Base-by-base conservation (phyloP, 352 stramenopile genomes). In the Pythium chondricola region DNA sequence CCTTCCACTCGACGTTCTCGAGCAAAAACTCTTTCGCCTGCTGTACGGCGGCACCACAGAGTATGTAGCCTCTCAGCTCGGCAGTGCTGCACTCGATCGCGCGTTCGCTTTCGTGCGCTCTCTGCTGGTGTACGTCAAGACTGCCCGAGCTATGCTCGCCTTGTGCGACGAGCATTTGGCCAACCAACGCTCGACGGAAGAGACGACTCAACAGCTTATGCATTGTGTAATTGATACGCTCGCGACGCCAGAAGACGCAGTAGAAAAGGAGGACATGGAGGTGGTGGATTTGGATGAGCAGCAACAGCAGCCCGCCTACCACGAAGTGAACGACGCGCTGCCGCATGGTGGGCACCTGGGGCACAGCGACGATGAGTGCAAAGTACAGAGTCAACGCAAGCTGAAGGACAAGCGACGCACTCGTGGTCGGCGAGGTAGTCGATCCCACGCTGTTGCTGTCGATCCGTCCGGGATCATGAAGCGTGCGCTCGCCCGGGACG, bases 381-480 rank as follows among this genome's bases (percentile, higher is more conserved):
- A 13, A 13, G 29, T 33, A 13, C 33, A 39, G 17, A 39, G 33
- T 7, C 7, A 13, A 13, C 29, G 29, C 7, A 2, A 22, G 9
- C 2, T 8, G 16, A 4, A 4, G 17, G 21, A 24, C 13, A 36
- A 37, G 25, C 21, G 4, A 13, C 6, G 18, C 29, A 24, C 10
- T n/a, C 53, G 30, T 31, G 24, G n/a, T 39, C 33, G 9, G 33
- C 33, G 16, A 39, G 9, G 9, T 6, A 8, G 16, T 10, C 33
- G 33, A 18, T 7, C 33, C 9, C 33, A 39, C 33, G 40, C 30
- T n/a, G 24, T 48, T 3, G 62, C 61, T 2, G 47, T 65, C 0
- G 67, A 82, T 49, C 56, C 69, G 5, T 63, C 67, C 0, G 65
- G 62, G 1, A 69, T 78, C 43, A 77, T 86, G 63, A 65, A 72